Evolutionary conservation across 495 filamentous ascomycete species (phyloP).

Genomic region (Eremomyces bilateralis): DNA sequence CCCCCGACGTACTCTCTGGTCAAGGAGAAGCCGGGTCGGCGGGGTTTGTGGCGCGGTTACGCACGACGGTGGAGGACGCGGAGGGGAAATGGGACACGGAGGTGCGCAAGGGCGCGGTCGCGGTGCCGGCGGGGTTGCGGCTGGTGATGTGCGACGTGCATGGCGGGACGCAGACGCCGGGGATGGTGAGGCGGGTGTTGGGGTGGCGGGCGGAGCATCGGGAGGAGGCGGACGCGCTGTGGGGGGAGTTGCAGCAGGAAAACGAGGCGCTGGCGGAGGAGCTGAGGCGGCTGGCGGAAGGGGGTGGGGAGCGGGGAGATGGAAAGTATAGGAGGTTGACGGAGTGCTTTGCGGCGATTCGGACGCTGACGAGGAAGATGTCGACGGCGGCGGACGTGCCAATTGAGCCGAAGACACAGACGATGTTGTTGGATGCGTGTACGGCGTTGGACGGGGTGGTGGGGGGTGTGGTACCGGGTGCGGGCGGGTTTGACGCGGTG

Average conservation of each 20-base stretch:
- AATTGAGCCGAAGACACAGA: constrained; percentile 78
- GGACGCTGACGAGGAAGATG: constrained; percentile 49
- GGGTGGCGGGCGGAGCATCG: constrained; percentile 53
- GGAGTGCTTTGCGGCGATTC: constrained; percentile 28
- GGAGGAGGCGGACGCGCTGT: constrained; percentile 43
- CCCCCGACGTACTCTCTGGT: constrained; percentile 44
- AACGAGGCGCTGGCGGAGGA: constrained; percentile 52
- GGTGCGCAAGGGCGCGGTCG: constrained; percentile 38
- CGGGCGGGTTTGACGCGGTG: constrained; percentile 85
- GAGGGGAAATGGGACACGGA: constrained; percentile 51
- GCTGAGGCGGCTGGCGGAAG: constrained; percentile 24
- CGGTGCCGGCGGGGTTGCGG: constrained; percentile 41
- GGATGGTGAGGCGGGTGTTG: constrained; percentile 84
- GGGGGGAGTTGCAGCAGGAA: constrained; percentile 45
- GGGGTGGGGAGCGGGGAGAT: constrained; percentile 14
- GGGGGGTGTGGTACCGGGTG: constrained; percentile 83
- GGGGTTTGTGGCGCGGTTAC: constrained; percentile 44
- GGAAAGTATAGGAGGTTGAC: constrained; percentile 14
- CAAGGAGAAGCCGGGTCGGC: constrained; percentile 39
- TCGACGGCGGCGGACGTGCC: constrained; percentile 52
- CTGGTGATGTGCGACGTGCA: constrained; percentile 91
- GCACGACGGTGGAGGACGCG: constrained; percentile 39
- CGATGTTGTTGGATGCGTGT: constrained; percentile 56
- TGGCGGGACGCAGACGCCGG: constrained; percentile 78
- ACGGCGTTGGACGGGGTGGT: constrained; percentile 54